These are phyloP conservation scores for Postia placenta DNA, from an alignment of 768 basidiomycete genomes.

Conservation along the genomic window DNA sequence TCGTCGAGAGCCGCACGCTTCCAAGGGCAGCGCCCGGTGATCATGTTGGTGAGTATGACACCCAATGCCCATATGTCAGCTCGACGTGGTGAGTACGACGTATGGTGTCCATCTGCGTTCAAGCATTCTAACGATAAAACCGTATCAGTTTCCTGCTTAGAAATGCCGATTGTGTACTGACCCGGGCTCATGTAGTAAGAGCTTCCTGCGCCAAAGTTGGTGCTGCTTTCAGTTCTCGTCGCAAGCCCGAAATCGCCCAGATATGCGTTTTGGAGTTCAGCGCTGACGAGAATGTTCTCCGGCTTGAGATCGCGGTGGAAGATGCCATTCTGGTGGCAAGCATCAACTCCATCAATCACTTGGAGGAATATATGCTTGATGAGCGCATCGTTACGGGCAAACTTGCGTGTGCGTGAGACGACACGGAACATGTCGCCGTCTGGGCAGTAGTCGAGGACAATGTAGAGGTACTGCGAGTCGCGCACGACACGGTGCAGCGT, in stretches of 20 bases:
- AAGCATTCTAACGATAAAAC: conserved; percentile 44
- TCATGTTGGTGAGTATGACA: conserved; percentile 79
- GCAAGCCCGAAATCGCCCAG: conserved; percentile 41
- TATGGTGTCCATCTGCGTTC: conserved; percentile 34
- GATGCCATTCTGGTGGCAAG: conserved; percentile 42
- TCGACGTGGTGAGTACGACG: conserved; percentile 50
- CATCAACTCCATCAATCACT: conserved; percentile 45
- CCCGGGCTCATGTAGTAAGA: conserved; percentile 69
- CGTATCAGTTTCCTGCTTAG: conserved; percentile 3
- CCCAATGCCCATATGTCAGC: conserved; percentile 75
- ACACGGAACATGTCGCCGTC: conserved; percentile 43
- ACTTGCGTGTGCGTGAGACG: conserved; percentile 29
- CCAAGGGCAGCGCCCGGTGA: conserved; percentile 78
- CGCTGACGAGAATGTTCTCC: conserved; percentile 41
- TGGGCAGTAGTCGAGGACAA: conserved; percentile 45
- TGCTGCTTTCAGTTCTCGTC: conserved; percentile 29
- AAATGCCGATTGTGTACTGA: conserved; percentile 30
- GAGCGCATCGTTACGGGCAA: conserved; percentile 37
- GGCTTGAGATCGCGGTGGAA: conserved; percentile 57
- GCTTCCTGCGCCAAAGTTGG: conserved; percentile 54
- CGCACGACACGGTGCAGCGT: conserved; percentile 59
- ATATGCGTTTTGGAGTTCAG: conserved; percentile 31
- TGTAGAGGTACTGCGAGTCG: conserved; percentile 57
- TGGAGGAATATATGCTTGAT: conserved; percentile 46
- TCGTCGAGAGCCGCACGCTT: conserved; percentile 59